Conservation (phyloP, 768 basidiomycete species). For the Mrakia gelida region DNA sequence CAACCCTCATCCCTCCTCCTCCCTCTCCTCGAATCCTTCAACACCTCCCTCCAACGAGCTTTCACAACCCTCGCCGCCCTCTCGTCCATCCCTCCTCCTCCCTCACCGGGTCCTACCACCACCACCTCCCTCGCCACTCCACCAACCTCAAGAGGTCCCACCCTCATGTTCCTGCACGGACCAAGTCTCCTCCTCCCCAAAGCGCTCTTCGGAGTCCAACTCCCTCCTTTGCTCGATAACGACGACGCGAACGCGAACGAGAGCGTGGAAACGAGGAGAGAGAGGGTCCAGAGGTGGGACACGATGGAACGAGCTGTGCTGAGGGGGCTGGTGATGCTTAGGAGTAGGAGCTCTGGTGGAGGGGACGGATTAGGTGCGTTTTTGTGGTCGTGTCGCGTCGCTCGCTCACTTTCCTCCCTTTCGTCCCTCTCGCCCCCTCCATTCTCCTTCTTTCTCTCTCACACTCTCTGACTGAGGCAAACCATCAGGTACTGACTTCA, state of each 20-base stretch:
- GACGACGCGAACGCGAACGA: neutral
- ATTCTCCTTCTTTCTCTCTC: no score
- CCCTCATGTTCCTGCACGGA: neutral
- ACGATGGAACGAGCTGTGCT: constrained; percentile 1
- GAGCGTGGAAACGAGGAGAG: neutral
- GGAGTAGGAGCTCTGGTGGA: neutral
- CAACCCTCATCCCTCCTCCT: neutral
- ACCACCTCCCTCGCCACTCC: neutral
- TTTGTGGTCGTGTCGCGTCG: neutral
- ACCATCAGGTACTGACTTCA: no score
- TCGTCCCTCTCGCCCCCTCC: no score
- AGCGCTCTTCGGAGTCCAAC: constrained; percentile 1
- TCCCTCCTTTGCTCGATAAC: neutral
- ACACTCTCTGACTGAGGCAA: no score
- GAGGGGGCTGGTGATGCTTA: neutral
- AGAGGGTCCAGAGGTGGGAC: neutral
- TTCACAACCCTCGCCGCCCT: neutral
- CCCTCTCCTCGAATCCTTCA: neutral
- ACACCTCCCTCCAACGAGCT: neutral
- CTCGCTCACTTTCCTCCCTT: neutral
- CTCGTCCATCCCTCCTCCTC: neutral
- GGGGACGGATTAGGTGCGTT: neutral
- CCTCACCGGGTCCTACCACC: neutral
- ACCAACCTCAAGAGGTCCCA: neutral
- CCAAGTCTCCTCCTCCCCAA: neutral